Conservation (phyloP, 1,139 yeast genomes). For the Protomyces lactucae-debilis region DNA sequence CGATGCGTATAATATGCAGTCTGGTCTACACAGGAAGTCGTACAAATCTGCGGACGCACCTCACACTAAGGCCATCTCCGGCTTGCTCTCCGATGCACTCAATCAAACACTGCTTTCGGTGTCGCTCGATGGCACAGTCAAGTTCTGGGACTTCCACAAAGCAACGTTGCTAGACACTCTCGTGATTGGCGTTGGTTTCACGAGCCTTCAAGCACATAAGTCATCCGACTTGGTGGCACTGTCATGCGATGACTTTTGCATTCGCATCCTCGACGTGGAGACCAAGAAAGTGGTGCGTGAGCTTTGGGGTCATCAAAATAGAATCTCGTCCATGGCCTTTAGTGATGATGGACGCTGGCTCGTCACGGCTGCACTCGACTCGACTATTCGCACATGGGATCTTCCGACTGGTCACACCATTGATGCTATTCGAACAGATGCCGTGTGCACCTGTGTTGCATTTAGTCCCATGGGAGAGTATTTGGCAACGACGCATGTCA, state of each 20-base stretch:
- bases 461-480: conserved; percentile 87
- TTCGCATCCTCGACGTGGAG: conserved; percentile 73
- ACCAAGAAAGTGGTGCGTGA: conserved; percentile 82
- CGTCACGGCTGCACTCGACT: conserved; percentile 74
- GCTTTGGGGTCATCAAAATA: conserved; percentile 81
- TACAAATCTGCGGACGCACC: conserved; percentile 39
- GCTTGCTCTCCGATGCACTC: conserved; percentile 83
- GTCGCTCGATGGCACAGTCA: conserved; percentile 85
- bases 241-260: conserved; percentile 78
- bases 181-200: conserved; percentile 69
- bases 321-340: conserved; percentile 84
- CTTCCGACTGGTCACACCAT: conserved; percentile 95
- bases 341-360: conserved; percentile 97
- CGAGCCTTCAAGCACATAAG: conserved; percentile 68
- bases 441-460: conserved; percentile 72
- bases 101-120: conserved; percentile 79
- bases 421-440: conserved; percentile 77
- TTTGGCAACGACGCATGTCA: conserved; percentile 88
- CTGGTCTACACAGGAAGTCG: conserved; percentile 70
- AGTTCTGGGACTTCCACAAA: conserved; percentile 77
- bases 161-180: conserved; percentile 66
- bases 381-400: conserved; percentile 95
- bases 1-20: conserved; percentile 82
- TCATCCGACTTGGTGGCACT: conserved; percentile 81
- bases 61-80: conserved; percentile 80